Evolutionary conservation across 106 monocot genomes (phyloP), one percentile per base, ranked within the genome.

Genomic region (Posidonia australis): DNA sequence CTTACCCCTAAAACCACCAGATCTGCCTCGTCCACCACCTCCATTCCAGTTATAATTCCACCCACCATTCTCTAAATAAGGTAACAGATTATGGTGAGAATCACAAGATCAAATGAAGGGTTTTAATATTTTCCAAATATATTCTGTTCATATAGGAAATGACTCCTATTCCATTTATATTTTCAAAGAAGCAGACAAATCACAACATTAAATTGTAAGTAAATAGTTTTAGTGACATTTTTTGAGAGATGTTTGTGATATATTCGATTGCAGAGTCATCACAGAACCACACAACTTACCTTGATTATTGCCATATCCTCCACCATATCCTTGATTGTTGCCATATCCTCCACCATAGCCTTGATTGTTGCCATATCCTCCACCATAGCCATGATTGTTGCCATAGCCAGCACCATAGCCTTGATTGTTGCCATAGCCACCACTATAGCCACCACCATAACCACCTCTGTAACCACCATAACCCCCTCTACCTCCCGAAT

Each of bases 11-110:
- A 82, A 85, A 31, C 63, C 75, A 70, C 64, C 77, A 62, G 68
- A 69, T 67, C 89, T 75, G 52, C 82, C 82, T 10, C 84, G 76
- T 23, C 85, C 84, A 60, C 85, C 85, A 51, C 80, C 79, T 23
- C 71, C 70, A 44, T 71, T 69, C 79, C 81, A 72, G 51, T 85
- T 82, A 26, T 67, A 68, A 65, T 82, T 82, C 81, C 81, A 89
- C 32, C 89, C 85, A 54, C 83, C 88, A 61, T 82, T 85, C 64
- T 85, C 89, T 89, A 65, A 30, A 51, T 11, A 54, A 51, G 9
- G 58, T 7, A 12, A 58, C 13, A 14, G 17, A 0, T 29, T 13
- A 14, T 29, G 1, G 58, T 54, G 23, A 54, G 58, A 29, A 58
- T 28, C 12, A 3, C 36, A 51, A 30, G 12, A 14, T 36, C 5